phyloP scores from a whole-genome alignment of 2,329 filamentous ascomycete genomes.

The Didymella arachidicola region DNA sequence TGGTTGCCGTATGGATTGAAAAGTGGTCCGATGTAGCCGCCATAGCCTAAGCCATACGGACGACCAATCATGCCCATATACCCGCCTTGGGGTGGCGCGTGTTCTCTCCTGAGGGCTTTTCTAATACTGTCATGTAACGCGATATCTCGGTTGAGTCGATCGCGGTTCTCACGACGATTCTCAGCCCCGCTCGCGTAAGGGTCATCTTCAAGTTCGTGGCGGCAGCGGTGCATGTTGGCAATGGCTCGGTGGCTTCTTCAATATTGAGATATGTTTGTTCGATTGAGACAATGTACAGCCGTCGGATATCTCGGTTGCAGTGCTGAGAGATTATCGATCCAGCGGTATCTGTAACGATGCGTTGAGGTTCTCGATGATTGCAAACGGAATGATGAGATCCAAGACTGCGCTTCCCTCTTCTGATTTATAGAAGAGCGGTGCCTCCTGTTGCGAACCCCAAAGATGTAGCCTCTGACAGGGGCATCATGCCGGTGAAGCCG shows the following conservation, averaged over 20 bases:
- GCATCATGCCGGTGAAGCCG: background rate
- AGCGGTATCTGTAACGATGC: background rate
- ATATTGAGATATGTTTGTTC: background rate
- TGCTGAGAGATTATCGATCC: background rate
- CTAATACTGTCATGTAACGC: background rate
- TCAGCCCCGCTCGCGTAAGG: conserved; percentile 25
- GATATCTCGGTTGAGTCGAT: conserved; percentile 9
- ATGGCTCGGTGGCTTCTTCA: background rate
- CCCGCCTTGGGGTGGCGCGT: background rate
- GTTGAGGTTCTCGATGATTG: background rate
- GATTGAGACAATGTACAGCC: background rate
- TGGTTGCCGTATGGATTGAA: background rate
- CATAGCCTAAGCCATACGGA: background rate
- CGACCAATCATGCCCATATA: background rate
- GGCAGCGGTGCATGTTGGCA: conserved; percentile 4
- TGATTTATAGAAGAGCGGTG: background rate
- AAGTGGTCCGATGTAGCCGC: background rate
- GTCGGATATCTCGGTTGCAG: background rate
- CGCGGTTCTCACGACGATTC: conserved; percentile 20
- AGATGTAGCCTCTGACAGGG: background rate
- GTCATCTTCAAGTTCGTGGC: conserved; percentile 10
- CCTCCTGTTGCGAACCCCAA: background rate
- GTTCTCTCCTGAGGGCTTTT: background rate
- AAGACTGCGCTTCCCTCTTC: background rate
- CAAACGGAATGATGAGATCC: background rate